These are phyloP conservation scores for Cordyceps fumosorosea DNA, from an alignment of 2,329 filamentous ascomycete species.

Conservation along the genomic window DNA sequence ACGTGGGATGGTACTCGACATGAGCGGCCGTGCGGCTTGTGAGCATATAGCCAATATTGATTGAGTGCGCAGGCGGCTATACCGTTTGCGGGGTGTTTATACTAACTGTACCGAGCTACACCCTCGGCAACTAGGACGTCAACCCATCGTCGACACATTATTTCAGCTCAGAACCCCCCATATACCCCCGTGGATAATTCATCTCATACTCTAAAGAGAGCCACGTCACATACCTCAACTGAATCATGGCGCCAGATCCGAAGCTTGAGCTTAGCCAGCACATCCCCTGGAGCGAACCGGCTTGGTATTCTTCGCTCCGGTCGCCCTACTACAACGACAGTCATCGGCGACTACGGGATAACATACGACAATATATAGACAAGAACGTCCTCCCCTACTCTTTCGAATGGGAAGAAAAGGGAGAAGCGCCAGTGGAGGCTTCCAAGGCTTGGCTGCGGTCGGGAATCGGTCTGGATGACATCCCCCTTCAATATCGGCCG, in stretches of 20 bases:
- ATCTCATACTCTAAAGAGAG: background rate
- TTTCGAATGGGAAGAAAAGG: slow-evolving; percentile 57
- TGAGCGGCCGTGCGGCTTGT: too few species aligned
- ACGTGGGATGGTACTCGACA: too few species aligned
- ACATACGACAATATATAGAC: slow-evolving; percentile 53
- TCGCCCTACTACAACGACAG: slow-evolving; percentile 57
- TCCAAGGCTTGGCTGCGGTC: slow-evolving; percentile 31
- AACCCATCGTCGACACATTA: too few species aligned
- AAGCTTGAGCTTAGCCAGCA: slow-evolving; percentile 17
- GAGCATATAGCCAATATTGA: background rate
- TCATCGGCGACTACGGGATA: slow-evolving; percentile 51
- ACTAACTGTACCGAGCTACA: background rate
- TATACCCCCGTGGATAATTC: background rate
- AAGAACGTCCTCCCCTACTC: slow-evolving; percentile 49
- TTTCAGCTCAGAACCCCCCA: too few species aligned
- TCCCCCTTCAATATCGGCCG: slow-evolving; percentile 32
- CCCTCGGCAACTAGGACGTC: background rate
- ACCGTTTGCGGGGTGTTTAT: background rate
- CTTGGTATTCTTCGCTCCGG: slow-evolving; percentile 22
- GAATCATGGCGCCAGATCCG: slow-evolving; percentile 17
- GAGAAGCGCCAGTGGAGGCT: slow-evolving; percentile 40
- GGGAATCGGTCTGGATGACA: slow-evolving; percentile 31
- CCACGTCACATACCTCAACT: background rate
- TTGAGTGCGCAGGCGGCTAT: background rate
- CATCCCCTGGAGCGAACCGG: slow-evolving; percentile 21